A percentile compares a stretch with the other conserved stretches of the same genome.
phyloP scores from a whole-genome alignment of 1,284 basidiomycete genomes.

The Cryptococcus sp. region DNA sequence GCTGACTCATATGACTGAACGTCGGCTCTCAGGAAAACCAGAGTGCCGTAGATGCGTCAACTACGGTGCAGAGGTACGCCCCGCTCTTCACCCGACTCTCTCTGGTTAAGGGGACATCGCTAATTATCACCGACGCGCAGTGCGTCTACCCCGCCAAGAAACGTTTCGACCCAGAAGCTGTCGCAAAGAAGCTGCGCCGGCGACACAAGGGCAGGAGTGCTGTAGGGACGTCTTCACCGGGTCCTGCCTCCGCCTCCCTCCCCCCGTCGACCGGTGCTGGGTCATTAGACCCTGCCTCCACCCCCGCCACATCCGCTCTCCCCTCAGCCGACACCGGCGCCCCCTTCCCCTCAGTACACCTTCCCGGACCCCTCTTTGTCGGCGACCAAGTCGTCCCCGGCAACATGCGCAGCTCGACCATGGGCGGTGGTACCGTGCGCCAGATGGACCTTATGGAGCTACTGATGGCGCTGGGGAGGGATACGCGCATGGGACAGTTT shows the following conservation, averaged over 20 bases:
- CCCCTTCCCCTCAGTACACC: too few relatives aligned
- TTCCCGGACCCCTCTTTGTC: too few relatives aligned
- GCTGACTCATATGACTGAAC: not conserved
- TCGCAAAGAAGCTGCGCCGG: conserved; percentile 23
- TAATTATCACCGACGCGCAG: conserved; percentile 9
- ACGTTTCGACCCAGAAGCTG: conserved; percentile 27
- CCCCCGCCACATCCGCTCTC: conserved; percentile 6
- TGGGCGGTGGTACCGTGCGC: not conserved
- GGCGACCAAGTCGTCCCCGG: too few relatives aligned
- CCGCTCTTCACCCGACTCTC: not conserved
- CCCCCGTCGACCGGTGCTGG: too few relatives aligned
- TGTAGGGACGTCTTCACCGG: too few relatives aligned
- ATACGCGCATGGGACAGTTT: conserved; percentile 42
- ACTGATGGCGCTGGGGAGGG: conserved; percentile 35
- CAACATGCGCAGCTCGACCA: too few relatives aligned
- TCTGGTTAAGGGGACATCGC: not conserved
- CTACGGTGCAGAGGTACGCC: conserved; percentile 31
- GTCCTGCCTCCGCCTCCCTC: too few relatives aligned
- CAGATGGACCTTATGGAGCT: conserved; percentile 29
- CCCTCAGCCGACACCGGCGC: too few relatives aligned
- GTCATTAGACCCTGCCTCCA: not conserved
- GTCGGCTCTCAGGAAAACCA: conserved; percentile 15
- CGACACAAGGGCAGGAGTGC: conserved; percentile 18
- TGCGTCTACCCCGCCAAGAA: conserved; percentile 41
- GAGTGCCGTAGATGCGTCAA: conserved; percentile 26